Evolutionary conservation across 179 eudicot genomes (phyloP).

Genomic region (Corrigiola litoralis): DNA sequence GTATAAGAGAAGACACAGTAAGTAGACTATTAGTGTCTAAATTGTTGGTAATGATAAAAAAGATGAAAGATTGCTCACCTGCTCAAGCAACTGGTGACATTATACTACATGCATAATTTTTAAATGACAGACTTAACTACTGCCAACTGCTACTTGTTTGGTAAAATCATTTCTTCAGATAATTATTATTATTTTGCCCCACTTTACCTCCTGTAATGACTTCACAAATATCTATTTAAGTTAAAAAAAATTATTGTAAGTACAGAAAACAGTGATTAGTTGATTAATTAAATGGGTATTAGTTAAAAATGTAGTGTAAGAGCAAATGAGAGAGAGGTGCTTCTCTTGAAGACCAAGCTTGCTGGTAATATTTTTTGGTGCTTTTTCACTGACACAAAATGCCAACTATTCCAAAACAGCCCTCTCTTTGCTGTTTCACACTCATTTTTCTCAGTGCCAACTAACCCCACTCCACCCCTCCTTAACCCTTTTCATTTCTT

Average conservation of each 20-base stretch:
- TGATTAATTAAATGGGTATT: not conserved
- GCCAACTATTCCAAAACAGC: constrained; percentile 60
- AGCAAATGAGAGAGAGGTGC: constrained; percentile 12
- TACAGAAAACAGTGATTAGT: not conserved
- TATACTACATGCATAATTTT: constrained; percentile 37
- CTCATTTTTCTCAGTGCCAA: constrained; percentile 43
- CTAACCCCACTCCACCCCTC: constrained; percentile 34
- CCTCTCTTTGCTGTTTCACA: constrained; percentile 65
- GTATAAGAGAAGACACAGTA: not conserved
- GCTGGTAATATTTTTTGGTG: constrained; percentile 18
- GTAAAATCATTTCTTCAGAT: constrained; percentile 35
- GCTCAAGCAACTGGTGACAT: constrained; percentile 52
- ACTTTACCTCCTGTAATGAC: constrained; percentile 17
- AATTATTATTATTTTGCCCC: constrained; percentile 2
- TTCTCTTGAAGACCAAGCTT: constrained; percentile 73
- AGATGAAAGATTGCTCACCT: constrained; percentile 41
- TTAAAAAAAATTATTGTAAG: constrained; percentile 6
- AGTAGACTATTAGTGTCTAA: constrained; percentile 2
- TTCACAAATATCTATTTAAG: not conserved
- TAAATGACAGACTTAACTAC: constrained; percentile 47
- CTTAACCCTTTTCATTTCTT: constrained; percentile 40
- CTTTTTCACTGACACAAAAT: constrained; percentile 57
- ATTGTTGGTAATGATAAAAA: constrained; percentile 14
- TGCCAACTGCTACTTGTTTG: constrained; percentile 65
- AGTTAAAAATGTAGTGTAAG: not conserved